phyloP scores from a whole-genome alignment of 768 basidiomycete species.

The Termitomyces eurrhizus region DNA sequence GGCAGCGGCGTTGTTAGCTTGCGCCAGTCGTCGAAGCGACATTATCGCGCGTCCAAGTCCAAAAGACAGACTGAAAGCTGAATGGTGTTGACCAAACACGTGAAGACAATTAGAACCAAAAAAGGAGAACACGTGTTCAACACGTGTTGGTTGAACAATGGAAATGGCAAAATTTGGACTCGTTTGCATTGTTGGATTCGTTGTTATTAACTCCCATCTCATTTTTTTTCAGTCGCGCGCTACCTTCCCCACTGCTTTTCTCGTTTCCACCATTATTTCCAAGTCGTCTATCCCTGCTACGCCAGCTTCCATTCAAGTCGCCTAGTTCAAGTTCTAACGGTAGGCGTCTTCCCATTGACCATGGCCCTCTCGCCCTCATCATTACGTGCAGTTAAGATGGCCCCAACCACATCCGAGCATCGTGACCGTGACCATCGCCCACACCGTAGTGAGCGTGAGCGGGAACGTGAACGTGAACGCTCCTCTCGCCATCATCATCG shows the following conservation, averaged over 20 bases:
- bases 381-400: conserved; percentile 68
- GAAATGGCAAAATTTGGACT: conserved; percentile 32
- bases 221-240: conserved; percentile 19
- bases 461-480: conserved; percentile 47
- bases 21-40: conserved; percentile 57
- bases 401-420: conserved; percentile 80
- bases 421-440: conserved; percentile 55
- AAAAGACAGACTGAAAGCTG: not conserved
- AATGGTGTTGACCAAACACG: conserved; percentile 12
- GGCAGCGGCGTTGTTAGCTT: conserved; percentile 41
- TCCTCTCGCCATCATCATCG: conserved; percentile 74
- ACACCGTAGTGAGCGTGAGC: conserved; percentile 39
- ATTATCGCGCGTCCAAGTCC: conserved; percentile 24
- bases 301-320: conserved; percentile 68
- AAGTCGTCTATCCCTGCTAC: conserved; percentile 63
- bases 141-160: conserved; percentile 50
- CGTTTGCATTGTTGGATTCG: conserved; percentile 1
- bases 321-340: conserved; percentile 52
- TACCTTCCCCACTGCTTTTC: conserved; percentile 21
- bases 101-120: conserved; percentile 20
- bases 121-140: conserved; percentile 21
- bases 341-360: conserved; percentile 22
- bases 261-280: conserved; percentile 32
- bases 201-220: conserved; percentile 24
- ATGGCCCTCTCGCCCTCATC: conserved; percentile 10